Evolutionary conservation across 805 yeast genomes (phyloP).

Genomic region (Candida sakaeoensis): DNA sequence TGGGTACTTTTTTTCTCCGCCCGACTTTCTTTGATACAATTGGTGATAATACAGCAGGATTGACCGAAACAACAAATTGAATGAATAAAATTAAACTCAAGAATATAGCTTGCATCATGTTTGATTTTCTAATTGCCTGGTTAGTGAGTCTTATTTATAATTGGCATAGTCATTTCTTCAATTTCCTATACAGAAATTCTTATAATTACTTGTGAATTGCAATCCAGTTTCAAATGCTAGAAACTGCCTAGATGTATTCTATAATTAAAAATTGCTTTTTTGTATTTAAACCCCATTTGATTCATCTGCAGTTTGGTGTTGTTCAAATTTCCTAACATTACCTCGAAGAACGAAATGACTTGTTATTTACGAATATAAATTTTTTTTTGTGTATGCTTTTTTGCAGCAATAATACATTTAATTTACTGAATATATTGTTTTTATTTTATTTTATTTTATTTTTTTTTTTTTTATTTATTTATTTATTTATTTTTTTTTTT

Average conservation of each 20-base stretch:
- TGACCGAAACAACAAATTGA: neutral
- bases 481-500: neutral
- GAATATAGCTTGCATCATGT: neutral
- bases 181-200: neutral
- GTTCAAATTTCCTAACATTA: neutral
- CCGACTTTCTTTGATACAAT: neutral
- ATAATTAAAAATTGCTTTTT: too few species aligned
- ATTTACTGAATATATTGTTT: too few species aligned
- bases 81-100: neutral
- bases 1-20: neutral
- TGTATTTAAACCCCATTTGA: neutral
- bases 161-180: neutral
- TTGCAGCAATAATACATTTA: neutral
- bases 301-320: too few species aligned
- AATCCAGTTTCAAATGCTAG: neutral
- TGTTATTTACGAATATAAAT: neutral
- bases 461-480: too few species aligned
- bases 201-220: neutral
- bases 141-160: too few species aligned
- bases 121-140: too few species aligned
- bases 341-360: neutral
- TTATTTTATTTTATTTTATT: too few species aligned
- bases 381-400: neutral
- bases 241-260: neutral
- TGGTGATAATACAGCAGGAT: neutral